Base-by-base conservation (phyloP, 2,329 filamentous ascomycete genomes). In the Phoma sp. region DNA sequence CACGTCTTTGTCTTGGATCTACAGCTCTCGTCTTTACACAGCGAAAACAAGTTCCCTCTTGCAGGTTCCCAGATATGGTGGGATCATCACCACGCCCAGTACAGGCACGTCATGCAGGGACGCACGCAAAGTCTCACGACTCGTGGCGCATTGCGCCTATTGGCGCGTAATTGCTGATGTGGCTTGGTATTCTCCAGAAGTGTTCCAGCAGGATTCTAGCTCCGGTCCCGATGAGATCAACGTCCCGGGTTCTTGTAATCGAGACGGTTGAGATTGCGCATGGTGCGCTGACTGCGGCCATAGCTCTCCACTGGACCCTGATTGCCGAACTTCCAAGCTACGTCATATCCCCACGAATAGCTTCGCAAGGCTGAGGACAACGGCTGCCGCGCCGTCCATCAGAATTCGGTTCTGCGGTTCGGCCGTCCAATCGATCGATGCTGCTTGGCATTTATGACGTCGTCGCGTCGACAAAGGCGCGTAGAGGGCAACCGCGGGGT, bases 41-140 rank as follows among this genome's bases (percentile, higher is more conserved):
- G 47, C 40, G 36, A 63, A 65, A 69, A 61, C 65, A 66, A 62
- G 65, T 67, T 66, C 41, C 43, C 4, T 29, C 17, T 46, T 40
- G 15, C 29, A 33, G 31, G 22, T 31, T 46, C 21, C 43, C 43
- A 47, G 43, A 43, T 13, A 37, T 17, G 48, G 48, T 44, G 22
- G 22, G 54, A 57, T 57, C 54, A 44, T 36, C 54, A 48, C 13
- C 25, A 43, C 37, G 38, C 48, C 38, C 39, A 47, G 44, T 44
- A 45, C 39, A 31, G 55, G 54, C 59, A 68, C 66, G 66, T 69
- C 66, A 69, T 64, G 66, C 63, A 69, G 63, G 64, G 63, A 53
- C 61, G 24, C 35, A 39, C 39, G 45, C 51, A 41, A n/a, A 24
- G 27, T 31, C 36, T 33, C 33, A 36, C 50, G 47, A 47, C 41